Evolutionary conservation across 306 rosid genomes (phyloP).

Genomic region (Ammopiptanthus mongolicus): DNA sequence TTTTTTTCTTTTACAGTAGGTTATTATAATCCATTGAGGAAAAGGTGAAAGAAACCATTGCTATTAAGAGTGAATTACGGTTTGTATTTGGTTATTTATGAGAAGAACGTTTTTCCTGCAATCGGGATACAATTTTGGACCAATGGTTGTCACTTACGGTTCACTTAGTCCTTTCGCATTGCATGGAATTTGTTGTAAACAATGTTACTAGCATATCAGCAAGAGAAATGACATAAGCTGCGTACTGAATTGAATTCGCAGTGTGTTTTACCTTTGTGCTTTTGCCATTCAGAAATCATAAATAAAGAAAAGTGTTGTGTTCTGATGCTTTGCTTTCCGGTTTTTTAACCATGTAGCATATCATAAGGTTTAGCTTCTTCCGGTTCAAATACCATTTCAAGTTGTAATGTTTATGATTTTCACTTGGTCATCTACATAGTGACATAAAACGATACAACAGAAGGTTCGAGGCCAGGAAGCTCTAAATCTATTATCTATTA

Average conservation of each 20-base stretch:
- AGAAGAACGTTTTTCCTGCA: neutral
- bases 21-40: too few relatives aligned
- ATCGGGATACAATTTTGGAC: slow-evolving; percentile 3
- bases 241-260: neutral
- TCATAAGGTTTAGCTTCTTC: too few relatives aligned
- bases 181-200: neutral
- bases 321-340: too few relatives aligned
- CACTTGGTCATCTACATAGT: neutral
- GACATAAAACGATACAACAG: neutral
- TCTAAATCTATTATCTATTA: too few relatives aligned
- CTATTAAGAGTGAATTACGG: neutral
- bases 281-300: too few relatives aligned
- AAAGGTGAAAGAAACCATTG: too few relatives aligned
- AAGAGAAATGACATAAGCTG: neutral
- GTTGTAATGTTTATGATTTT: neutral
- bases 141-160: neutral
- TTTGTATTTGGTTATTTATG: neutral
- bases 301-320: too few relatives aligned
- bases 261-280: too few relatives aligned
- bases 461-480: neutral
- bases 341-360: neutral
- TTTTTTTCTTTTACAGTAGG: neutral
- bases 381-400: neutral
- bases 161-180: neutral
- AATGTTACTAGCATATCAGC: neutral